These are phyloP conservation scores for Pseudevernia furfuracea DNA, from an alignment of 495 filamentous ascomycete species.

Conservation along the genomic window DNA sequence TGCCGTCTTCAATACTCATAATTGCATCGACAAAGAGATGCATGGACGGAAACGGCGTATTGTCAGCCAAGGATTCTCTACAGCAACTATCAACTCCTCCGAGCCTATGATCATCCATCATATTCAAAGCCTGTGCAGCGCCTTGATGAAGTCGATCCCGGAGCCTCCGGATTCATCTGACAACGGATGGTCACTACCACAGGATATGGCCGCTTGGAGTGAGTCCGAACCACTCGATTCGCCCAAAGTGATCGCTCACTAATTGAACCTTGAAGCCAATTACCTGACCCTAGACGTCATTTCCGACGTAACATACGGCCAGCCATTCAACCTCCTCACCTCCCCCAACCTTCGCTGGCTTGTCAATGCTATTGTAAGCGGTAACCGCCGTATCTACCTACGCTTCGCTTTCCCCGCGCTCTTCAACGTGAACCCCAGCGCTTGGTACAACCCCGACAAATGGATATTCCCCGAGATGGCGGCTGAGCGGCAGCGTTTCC, in stretches of 20 bases:
- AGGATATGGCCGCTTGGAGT: constrained; percentile 15
- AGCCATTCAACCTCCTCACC: constrained; percentile 18
- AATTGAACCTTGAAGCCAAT: neutral
- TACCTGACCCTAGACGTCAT: constrained; percentile 31
- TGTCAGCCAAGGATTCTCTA: constrained; percentile 48
- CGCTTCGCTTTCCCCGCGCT: constrained; percentile 20
- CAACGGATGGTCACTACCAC: constrained; percentile 13
- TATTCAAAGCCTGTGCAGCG: constrained; percentile 38
- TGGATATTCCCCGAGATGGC: constrained; percentile 1
- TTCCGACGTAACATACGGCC: constrained; percentile 27
- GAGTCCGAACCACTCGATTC: neutral
- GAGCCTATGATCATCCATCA: constrained; percentile 33
- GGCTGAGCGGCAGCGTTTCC: neutral
- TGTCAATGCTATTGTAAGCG: constrained; percentile 20
- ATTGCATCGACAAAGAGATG: constrained; percentile 45
- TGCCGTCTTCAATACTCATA: constrained; percentile 52
- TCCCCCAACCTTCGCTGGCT: constrained; percentile 25
- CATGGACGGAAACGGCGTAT: constrained; percentile 49
- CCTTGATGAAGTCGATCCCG: constrained; percentile 11
- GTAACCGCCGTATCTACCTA: constrained; percentile 3
- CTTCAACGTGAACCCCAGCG: neutral
- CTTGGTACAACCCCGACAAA: constrained; percentile 8
- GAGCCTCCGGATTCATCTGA: neutral
- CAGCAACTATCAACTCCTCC: constrained; percentile 44
- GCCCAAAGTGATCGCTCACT: neutral